A percentile compares a stretch with the other conserved stretches of the same genome.
phyloP scores from a whole-genome alignment of 1,139 yeast species.

The Saccharomyces hybrid region DNA sequence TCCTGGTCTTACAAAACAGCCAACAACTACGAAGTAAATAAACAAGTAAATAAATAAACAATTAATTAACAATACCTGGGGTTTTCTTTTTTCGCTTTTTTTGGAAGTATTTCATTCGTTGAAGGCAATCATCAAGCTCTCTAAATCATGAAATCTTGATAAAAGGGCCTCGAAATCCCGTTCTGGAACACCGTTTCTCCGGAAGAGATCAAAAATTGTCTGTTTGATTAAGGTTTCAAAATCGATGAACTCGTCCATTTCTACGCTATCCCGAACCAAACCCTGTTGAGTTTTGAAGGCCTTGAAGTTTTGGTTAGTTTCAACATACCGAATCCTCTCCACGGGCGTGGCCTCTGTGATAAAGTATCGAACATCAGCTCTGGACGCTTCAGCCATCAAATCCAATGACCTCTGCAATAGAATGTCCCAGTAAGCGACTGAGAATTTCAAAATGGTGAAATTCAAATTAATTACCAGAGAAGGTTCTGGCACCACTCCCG shows the following conservation, averaged over 20 bases:
- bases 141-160: constrained; percentile 6
- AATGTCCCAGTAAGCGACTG: constrained; percentile 14
- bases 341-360: constrained; percentile 7
- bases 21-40: not conserved
- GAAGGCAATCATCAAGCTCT: not conserved
- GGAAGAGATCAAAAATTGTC: constrained; percentile 7
- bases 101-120: not conserved
- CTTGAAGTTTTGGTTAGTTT: constrained; percentile 5
- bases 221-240: constrained; percentile 11
- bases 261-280: not conserved
- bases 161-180: constrained; percentile 10
- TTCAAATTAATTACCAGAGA: constrained; percentile 7
- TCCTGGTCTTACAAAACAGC: not conserved
- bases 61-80: not conserved
- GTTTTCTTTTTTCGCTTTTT: not conserved
- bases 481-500: not conserved
- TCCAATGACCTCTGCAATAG: constrained; percentile 1
- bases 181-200: constrained; percentile 7
- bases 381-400: not conserved
- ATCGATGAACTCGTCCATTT: constrained; percentile 4
- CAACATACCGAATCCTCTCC: constrained; percentile 9
- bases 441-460: constrained; percentile 7
- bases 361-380: not conserved
- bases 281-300: constrained; percentile 1
- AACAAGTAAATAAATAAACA: not conserved